phyloP scores from a whole-genome alignment of 805 yeast species.

The Groenewaldozyma tartarivorans region DNA sequence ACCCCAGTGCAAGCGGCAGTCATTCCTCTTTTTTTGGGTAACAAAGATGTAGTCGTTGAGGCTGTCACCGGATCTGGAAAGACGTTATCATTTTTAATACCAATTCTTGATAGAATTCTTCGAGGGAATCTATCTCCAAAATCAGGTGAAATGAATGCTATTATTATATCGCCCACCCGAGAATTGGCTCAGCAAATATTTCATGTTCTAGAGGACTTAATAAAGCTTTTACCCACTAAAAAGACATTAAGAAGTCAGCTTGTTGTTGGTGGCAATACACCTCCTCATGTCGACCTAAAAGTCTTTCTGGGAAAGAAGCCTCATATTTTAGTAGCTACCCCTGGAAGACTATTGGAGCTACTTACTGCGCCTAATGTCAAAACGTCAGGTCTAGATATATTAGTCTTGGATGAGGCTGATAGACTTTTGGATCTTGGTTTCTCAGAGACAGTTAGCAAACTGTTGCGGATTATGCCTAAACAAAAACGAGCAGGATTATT shows the following conservation, averaged over 20 bases:
- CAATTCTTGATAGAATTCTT: constrained; percentile 59
- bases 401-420: constrained; percentile 37
- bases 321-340: constrained; percentile 80
- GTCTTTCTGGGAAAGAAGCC: constrained; percentile 46
- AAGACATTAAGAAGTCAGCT: constrained; percentile 26
- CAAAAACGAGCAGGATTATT: constrained; percentile 91
- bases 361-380: constrained; percentile 46
- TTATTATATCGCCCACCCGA: constrained; percentile 64
- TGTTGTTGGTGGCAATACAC: constrained; percentile 31
- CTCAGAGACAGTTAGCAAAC: constrained; percentile 54
- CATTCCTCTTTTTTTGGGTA: constrained; percentile 70
- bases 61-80: constrained; percentile 99
- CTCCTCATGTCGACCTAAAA: constrained; percentile 57
- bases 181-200: constrained; percentile 48
- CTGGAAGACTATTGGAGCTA: constrained; percentile 80
- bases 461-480: constrained; percentile 65
- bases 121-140: constrained; percentile 26
- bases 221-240: constrained; percentile 36
- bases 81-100: constrained; percentile 82
- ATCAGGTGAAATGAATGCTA: constrained; percentile 58
- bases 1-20: constrained; percentile 97
- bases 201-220: constrained; percentile 49
- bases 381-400: constrained; percentile 55
- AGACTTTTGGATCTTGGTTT: constrained; percentile 61
- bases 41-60: constrained; percentile 93